A percentile compares a stretch with the other conserved stretches of the same genome.
phyloP scores from a whole-genome alignment of 192 early-diverging fungal genomes.

The Gonapodya prolifera region DNA sequence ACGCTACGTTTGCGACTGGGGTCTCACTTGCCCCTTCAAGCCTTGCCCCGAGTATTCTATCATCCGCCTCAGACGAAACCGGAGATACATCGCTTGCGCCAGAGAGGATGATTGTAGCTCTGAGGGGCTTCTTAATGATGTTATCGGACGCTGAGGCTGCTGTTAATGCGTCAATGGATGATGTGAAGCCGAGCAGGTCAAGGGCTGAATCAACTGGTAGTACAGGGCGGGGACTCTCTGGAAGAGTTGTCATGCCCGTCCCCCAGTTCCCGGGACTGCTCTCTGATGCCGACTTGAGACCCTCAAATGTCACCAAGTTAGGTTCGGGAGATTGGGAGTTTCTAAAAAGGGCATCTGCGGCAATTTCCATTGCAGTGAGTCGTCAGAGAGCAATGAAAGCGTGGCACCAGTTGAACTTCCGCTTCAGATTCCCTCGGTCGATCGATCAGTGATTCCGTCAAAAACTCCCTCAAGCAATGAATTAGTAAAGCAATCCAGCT shows the following conservation, averaged over 20 bases:
- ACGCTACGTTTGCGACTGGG: not conserved
- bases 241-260: constrained; percentile 10
- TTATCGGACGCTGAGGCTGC: constrained; percentile 57
- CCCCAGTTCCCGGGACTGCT: constrained; percentile 14
- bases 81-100: constrained; percentile 30
- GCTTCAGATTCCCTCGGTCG: not conserved
- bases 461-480: not conserved
- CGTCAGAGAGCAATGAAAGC: no score
- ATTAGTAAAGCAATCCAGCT: not conserved
- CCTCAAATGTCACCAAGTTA: not conserved
- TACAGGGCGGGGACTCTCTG: not conserved
- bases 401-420: not conserved
- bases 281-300: not conserved
- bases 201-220: not conserved
- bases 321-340: constrained; percentile 4
- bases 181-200: not conserved
- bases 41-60: constrained; percentile 7
- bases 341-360: not conserved
- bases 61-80: constrained; percentile 25
- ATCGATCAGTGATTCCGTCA: not conserved
- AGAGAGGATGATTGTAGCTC: constrained; percentile 61
- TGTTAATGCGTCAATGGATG: not conserved
- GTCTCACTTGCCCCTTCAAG: not conserved
- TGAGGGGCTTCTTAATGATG: constrained; percentile 58
- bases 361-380: not conserved